Conservation (phyloP, 75 land plant genomes). For the Picea glauca region DNA sequence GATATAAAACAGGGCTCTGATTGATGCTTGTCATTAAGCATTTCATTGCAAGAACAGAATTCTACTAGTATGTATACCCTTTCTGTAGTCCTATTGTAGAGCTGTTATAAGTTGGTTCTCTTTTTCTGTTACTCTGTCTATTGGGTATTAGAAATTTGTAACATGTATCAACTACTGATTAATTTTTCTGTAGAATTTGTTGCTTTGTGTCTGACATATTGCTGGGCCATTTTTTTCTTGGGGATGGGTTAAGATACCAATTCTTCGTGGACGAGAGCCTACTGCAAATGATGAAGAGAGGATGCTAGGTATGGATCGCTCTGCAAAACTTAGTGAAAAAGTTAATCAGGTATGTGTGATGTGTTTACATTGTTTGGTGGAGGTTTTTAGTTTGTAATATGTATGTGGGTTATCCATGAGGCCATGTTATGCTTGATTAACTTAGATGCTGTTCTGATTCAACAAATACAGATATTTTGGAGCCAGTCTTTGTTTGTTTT, state of each 20-base stretch:
- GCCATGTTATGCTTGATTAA: background rate
- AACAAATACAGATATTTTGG: too few relatives aligned
- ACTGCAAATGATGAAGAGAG: conserved; percentile 80
- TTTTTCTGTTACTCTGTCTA: background rate
- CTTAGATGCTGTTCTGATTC: background rate
- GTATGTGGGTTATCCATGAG: background rate
- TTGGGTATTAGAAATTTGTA: background rate
- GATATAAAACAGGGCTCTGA: too few relatives aligned
- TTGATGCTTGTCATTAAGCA: too few relatives aligned
- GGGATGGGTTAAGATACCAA: conserved; percentile 48
- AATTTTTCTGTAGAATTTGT: background rate
- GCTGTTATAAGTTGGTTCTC: background rate
- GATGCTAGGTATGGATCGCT: conserved; percentile 64
- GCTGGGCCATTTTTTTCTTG: background rate
- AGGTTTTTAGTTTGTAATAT: background rate
- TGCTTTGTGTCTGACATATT: background rate
- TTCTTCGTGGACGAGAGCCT: conserved; percentile 92
- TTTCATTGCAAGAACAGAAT: too few relatives aligned
- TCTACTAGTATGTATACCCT: too few relatives aligned
- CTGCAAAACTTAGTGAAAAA: conserved; percentile 87
- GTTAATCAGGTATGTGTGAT: conserved; percentile 81
- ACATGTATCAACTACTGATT: background rate
- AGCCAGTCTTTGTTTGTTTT: background rate
- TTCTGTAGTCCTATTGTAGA: background rate
- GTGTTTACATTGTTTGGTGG: conserved; percentile 1